A percentile compares a stretch with the other conserved stretches of the same genome.
phyloP scores from a whole-genome alignment of 2,329 filamentous ascomycete genomes.

The Onygena corvina region DNA sequence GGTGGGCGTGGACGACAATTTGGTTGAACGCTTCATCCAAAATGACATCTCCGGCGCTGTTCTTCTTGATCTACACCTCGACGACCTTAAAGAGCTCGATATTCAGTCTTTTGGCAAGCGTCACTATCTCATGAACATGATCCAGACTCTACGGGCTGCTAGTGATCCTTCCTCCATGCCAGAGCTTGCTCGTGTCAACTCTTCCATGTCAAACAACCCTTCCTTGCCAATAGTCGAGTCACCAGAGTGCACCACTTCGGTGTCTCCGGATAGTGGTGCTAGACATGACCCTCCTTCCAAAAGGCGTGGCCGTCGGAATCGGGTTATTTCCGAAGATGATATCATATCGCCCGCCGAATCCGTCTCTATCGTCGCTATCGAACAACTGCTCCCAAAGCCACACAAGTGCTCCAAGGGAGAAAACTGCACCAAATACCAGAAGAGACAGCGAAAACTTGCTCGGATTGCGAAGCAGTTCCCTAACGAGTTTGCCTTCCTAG shows the following conservation, averaged over 20 bases:
- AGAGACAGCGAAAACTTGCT: slow-evolving; percentile 64
- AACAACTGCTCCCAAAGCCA: slow-evolving; percentile 78
- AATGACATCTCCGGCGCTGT: slow-evolving; percentile 89
- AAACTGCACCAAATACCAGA: slow-evolving; percentile 68
- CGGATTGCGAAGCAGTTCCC: slow-evolving; percentile 66
- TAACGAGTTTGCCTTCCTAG: slow-evolving; percentile 46
- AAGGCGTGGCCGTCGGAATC: slow-evolving; percentile 18
- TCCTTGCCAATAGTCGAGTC: background rate
- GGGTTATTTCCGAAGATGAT: slow-evolving; percentile 28
- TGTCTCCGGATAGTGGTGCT: slow-evolving; percentile 8
- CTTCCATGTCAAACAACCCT: slow-evolving; percentile 11
- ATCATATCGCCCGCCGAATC: slow-evolving; percentile 73
- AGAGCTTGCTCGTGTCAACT: slow-evolving; percentile 7
- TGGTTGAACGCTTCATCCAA: slow-evolving; percentile 73
- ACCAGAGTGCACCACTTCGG: slow-evolving; percentile 1
- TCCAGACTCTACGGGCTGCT: slow-evolving; percentile 35
- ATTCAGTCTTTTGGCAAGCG: slow-evolving; percentile 54
- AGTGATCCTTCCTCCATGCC: slow-evolving; percentile 26
- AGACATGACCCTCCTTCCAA: slow-evolving; percentile 11
- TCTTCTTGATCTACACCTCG: slow-evolving; percentile 79
- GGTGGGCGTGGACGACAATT: slow-evolving; percentile 61
- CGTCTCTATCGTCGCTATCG: slow-evolving; percentile 82
- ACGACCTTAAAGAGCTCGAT: slow-evolving; percentile 56
- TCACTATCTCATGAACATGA: slow-evolving; percentile 48
- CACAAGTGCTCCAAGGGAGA: slow-evolving; percentile 80